Conservation (phyloP, 73 alveolate genomes). For the Paramecium biaurelia region DNA sequence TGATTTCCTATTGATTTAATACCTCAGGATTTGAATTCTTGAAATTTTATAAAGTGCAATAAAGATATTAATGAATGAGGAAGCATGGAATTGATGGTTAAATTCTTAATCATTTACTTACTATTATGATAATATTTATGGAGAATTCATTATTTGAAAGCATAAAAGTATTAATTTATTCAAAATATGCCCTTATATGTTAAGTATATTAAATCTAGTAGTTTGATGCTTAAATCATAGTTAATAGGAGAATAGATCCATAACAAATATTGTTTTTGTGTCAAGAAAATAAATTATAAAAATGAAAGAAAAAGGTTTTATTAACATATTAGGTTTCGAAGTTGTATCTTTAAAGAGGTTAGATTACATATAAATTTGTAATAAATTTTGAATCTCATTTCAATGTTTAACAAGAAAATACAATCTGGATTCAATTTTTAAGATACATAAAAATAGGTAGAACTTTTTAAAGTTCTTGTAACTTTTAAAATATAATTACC, state of each 20-base stretch:
- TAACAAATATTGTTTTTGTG: background rate
- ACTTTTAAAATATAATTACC: too few species aligned
- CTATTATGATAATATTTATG: too few species aligned
- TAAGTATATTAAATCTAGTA: background rate
- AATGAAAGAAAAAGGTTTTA: too few species aligned
- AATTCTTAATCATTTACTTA: background rate
- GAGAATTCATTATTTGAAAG: too few species aligned
- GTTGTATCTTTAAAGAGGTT: background rate
- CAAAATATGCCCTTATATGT: constrained; percentile 1
- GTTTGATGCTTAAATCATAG: background rate
- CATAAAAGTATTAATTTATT: background rate
- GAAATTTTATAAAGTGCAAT: background rate
- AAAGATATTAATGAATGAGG: background rate
- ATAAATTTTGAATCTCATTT: too few species aligned
- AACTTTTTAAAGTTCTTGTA: too few species aligned
- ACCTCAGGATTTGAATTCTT: background rate
- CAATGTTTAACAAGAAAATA: too few species aligned
- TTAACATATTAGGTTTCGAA: too few species aligned
- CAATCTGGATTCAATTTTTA: too few species aligned
- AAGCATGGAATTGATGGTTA: background rate
- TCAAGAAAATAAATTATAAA: too few species aligned
- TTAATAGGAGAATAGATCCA: too few species aligned
- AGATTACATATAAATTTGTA: background rate
- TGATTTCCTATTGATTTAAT: background rate
- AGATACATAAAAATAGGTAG: too few species aligned